Percentiles rank a stretch among this genome's conserved stretches.
These are phyloP conservation scores for Rhizopogon sp. DNA, from an alignment of 768 basidiomycete genomes.

Conservation along the genomic window DNA sequence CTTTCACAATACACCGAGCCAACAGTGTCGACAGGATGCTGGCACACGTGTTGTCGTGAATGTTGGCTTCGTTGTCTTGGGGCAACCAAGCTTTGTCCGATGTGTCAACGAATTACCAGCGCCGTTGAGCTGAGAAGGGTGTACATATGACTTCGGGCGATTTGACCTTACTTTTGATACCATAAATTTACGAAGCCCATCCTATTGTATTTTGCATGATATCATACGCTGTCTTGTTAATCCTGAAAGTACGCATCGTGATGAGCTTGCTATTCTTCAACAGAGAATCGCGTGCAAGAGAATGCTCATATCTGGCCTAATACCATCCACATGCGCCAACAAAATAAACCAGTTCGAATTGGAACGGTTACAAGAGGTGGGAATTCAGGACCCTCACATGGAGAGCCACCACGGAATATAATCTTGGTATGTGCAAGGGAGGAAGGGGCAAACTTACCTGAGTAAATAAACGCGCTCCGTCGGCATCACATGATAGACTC, in stretches of 20 bases:
- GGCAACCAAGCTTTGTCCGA: slow-evolving; percentile 78
- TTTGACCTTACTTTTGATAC: neutral
- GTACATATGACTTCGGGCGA: slow-evolving; percentile 46
- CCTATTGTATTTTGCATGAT: neutral
- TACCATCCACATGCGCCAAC: slow-evolving; percentile 50
- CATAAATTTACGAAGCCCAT: neutral
- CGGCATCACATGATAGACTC: neutral
- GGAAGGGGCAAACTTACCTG: slow-evolving; percentile 24
- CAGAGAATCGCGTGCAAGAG: slow-evolving; percentile 2
- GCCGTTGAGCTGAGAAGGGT: slow-evolving; percentile 72
- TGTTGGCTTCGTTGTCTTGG: slow-evolving; percentile 86
- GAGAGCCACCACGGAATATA: slow-evolving; percentile 62
- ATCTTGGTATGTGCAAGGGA: slow-evolving; percentile 35
- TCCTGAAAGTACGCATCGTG: neutral
- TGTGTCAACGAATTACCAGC: slow-evolving; percentile 81
- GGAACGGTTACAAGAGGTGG: slow-evolving; percentile 43
- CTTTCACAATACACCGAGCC: slow-evolving; percentile 75
- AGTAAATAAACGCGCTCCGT: neutral
- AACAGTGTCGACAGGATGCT: slow-evolving; percentile 78
- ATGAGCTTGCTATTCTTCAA: neutral
- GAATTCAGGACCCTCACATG: slow-evolving; percentile 19
- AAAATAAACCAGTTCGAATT: slow-evolving; percentile 44
- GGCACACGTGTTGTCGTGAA: slow-evolving; percentile 80
- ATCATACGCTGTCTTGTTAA: neutral
- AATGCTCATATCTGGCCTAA: slow-evolving; percentile 88